Conservation (phyloP, 352 stramenopile genomes). For the Plasmopara muralis region DNA sequence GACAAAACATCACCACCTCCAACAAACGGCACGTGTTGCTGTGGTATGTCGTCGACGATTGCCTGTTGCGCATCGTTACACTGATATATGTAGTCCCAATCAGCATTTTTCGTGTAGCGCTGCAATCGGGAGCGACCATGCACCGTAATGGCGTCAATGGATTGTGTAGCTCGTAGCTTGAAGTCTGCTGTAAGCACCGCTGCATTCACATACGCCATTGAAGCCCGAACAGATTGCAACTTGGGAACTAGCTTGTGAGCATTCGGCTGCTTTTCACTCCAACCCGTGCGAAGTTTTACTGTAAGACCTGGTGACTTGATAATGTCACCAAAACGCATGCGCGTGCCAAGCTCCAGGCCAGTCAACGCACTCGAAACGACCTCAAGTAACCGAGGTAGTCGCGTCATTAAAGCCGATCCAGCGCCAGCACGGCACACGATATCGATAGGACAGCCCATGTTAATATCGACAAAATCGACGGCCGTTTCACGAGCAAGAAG, state of each 20-base stretch:
- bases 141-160: conserved; percentile 77
- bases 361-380: conserved; percentile 87
- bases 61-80: conserved; percentile 63
- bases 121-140: conserved; percentile 96
- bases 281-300: conserved; percentile 98
- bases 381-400: conserved; percentile 82
- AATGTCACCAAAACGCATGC: conserved; percentile 23
- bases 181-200: conserved; percentile 67
- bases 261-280: conserved; percentile 93
- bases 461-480: conserved; percentile 99
- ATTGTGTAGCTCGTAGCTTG: conserved; percentile 54
- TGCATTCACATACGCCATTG: conserved; percentile 67
- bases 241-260: conserved; percentile 91
- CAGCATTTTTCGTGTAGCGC: conserved; percentile 95
- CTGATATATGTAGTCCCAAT: conserved; percentile 98
- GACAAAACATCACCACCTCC: conserved; percentile 87
- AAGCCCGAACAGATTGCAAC: conserved; percentile 73
- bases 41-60: conserved; percentile 9
- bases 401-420: conserved; percentile 93
- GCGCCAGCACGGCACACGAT: conserved; percentile 83
- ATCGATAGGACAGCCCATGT: conserved; percentile 99
- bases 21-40: conserved; percentile 84
- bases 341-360: conserved; percentile 64
- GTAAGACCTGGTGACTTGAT: conserved; percentile 79
- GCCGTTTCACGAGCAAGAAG: conserved; percentile 90